Evolutionary conservation across 257 asterid genomes (phyloP), one percentile per base, ranked within the genome.

Genomic region (Ophiorrhiza pumila): DNA sequence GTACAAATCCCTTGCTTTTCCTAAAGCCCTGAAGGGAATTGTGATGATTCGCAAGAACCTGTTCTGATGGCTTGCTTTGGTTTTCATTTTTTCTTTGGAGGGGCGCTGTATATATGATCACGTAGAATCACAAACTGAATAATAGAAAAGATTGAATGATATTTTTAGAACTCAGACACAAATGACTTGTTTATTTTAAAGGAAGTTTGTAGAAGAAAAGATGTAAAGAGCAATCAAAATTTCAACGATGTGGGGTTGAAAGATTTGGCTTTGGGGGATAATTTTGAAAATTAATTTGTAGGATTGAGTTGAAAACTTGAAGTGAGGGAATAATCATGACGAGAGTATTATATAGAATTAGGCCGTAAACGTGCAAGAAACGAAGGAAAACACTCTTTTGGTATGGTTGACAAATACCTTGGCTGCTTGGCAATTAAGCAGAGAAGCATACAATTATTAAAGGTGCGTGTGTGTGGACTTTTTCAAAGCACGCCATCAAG

Each of bases 21-120:
- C 76, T 25, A 84, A 46, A 13, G 81, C 84, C 46, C 77, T 78
- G 45, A 78, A 20, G 15, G 97, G 97, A 0, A 66, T 71, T 43
- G 83, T 64, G 41, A 92, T 75, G 67, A 90, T 74, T n/a, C 91
- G 77, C 42, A 86, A 22, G 57, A 91, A 77, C 29, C 37, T 81
- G 86, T 81, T 88, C 11, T 72, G 79, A 25, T 73, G 76, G 67
- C 76, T 61, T 9, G 78, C 42, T 72, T 77, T 85, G 15, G 74
- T 11, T 65, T 78, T 88, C 89, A 86, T 89, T 49, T 32, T 17
- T 3, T 13, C 7, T 27, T 57, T 25, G n/a, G n/a, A n/a, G n/a
- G n/a, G n/a, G n/a, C n/a, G n/a, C n/a, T n/a, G n/a, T n/a, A n/a
- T n/a, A n/a, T n/a, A n/a, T n/a, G n/a, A n/a, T n/a, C n/a, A n/a